Conservation (phyloP, 208 protist species). For the Leishmania major region DNA sequence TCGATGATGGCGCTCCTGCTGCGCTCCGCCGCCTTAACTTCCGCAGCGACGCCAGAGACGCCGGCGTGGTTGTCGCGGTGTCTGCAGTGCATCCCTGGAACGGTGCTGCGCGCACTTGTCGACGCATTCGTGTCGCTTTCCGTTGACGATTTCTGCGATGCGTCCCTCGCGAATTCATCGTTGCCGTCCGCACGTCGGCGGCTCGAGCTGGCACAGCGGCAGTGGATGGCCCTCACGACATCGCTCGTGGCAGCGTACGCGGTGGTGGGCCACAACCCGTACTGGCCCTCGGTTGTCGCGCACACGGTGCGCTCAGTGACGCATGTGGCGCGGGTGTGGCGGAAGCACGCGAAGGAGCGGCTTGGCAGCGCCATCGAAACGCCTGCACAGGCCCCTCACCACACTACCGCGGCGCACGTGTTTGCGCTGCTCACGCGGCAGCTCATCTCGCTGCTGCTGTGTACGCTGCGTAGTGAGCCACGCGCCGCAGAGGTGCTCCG, state of each 20-base stretch:
- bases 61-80: conserved; percentile 51
- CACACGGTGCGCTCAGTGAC: conserved; percentile 11
- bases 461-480: conserved; percentile 28
- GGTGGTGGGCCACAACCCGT: conserved; percentile 57
- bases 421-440: neutral
- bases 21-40: conserved; percentile 18
- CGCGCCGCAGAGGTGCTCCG: conserved; percentile 27
- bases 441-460: conserved; percentile 27
- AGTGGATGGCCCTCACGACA: conserved; percentile 22
- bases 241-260: conserved; percentile 39
- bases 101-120: conserved; percentile 63
- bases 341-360: conserved; percentile 1
- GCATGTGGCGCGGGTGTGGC: conserved; percentile 17
- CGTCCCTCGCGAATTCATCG: neutral
- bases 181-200: neutral
- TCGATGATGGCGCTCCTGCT: conserved; percentile 58
- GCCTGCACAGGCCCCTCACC: neutral
- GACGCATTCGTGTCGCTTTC: conserved; percentile 51
- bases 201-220: neutral
- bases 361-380: neutral
- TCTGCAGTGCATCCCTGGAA: conserved; percentile 44
- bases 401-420: neutral
- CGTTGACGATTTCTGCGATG: conserved; percentile 27
- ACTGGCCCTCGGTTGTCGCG: conserved; percentile 69
- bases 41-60: neutral